Percentiles rank a stretch among this genome's conserved stretches.
Evolutionary conservation across 495 filamentous ascomycete genomes (phyloP).

Genomic region (Neurospora cerealis): DNA sequence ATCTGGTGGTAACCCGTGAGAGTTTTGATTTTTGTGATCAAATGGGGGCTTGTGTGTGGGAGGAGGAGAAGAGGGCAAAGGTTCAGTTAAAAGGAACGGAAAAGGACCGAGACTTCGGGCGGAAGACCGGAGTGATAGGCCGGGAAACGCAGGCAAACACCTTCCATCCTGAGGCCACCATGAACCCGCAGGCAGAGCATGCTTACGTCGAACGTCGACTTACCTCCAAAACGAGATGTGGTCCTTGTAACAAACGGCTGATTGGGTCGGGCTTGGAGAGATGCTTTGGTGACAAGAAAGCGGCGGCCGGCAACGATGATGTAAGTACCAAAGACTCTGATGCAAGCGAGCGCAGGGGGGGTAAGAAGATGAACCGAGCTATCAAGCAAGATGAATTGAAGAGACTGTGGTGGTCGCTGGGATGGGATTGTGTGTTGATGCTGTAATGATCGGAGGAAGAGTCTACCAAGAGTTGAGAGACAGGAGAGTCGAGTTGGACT

Average conservation of each 20-base stretch:
- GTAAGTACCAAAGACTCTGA: conserved; percentile 41
- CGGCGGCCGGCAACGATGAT: conserved; percentile 14
- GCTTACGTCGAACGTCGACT: conserved; percentile 3
- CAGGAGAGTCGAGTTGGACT: conserved; percentile 19
- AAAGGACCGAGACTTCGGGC: not conserved
- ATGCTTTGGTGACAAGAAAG: conserved; percentile 18
- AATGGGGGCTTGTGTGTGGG: not conserved
- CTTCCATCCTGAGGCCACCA: not conserved
- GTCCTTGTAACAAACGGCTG: not conserved
- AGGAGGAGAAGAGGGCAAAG: not conserved
- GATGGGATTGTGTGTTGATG: conserved; percentile 34
- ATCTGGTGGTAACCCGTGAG: not conserved
- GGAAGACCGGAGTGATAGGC: not conserved
- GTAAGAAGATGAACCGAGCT: conserved; percentile 46
- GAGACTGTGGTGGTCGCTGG: conserved; percentile 32
- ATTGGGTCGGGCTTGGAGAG: conserved; percentile 1
- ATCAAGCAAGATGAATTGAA: conserved; percentile 44
- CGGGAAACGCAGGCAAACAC: not conserved
- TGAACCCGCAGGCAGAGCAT: not conserved
- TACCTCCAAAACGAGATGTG: conserved; percentile 20
- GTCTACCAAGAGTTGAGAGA: conserved; percentile 31
- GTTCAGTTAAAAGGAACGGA: not conserved
- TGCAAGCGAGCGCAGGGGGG: conserved; percentile 37
- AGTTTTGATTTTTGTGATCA: not conserved
- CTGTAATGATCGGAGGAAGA: conserved; percentile 41